phyloP scores from a whole-genome alignment of 306 rosid species.

The Rosa lucieae region DNA sequence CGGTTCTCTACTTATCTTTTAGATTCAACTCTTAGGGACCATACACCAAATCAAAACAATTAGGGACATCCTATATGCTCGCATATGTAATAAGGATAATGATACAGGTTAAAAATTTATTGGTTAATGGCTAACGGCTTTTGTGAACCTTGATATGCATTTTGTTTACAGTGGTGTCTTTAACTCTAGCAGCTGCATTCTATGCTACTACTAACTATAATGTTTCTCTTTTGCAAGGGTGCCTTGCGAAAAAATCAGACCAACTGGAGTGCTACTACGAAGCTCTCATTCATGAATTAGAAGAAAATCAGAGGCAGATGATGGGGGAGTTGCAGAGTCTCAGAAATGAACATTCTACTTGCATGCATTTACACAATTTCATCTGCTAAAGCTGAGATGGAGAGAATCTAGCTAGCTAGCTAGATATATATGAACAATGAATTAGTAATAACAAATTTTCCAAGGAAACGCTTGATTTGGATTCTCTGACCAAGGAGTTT shows the following conservation, averaged over 20 bases:
- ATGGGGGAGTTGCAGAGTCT: conserved; percentile 94
- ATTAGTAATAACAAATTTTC: conserved; percentile 42
- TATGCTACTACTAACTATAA: conserved; percentile 31
- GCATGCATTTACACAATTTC: conserved; percentile 70
- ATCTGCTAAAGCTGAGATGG: conserved; percentile 82
- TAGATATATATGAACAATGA: conserved; percentile 77
- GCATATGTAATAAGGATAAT: neutral
- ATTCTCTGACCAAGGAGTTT: conserved; percentile 66
- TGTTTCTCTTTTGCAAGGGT: conserved; percentile 43
- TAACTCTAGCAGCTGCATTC: conserved; percentile 20
- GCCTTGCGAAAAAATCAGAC: conserved; percentile 85
- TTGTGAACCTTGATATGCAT: neutral
- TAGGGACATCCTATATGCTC: neutral
- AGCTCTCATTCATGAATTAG: conserved; percentile 97
- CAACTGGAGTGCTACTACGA: conserved; percentile 99
- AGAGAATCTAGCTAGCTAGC: conserved; percentile 50
- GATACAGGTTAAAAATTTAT: neutral
- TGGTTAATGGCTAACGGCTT: neutral
- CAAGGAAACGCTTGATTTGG: conserved; percentile 66
- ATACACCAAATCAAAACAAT: neutral
- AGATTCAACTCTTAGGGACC: neutral
- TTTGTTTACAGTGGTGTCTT: neutral
- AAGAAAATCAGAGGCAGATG: conserved; percentile 94
- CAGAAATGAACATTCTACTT: conserved; percentile 84
- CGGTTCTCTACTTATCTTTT: neutral